Base-by-base conservation (phyloP, 78 protist genomes). In the Dictyostelium intermedium region DNA sequence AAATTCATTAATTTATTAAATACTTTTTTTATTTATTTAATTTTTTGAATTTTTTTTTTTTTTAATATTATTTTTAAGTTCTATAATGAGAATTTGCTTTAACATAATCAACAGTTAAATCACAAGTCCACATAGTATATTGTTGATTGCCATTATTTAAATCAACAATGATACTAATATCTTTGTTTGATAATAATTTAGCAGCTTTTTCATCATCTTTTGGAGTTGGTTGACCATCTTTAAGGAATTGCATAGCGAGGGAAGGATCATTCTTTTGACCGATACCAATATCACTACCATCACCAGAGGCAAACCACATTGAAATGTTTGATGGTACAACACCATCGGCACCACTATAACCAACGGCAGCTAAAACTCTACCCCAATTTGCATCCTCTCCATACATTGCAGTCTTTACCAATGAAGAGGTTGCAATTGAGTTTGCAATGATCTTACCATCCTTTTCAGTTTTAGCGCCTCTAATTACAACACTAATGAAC, bases 301-400 rank as follows among this genome's bases (percentile, higher is more conserved):
- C 50, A 13, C 94, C 94, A 35, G 41, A 27, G 0, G 94, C 66
- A 25, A 89, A 89, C 94, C 94, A 89, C 94, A 89, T 89, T 37
- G 82, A 89, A 1, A 96, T 95, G 7, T 84, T 85, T 43, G 34
- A 18, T n/a, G 91, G 92, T 50, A 43, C 61, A 32, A 92, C 25
- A 56, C 66, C 66, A 37, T 85, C 41, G 69, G 83, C 93, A 20
- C 97, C 97, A 76, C 95, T 82, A 92, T 91, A 91, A 23, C 97
- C 97, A 60, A 77, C 89, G 0, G 97, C 97, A 34, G 96, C 92
- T 30, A 96, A 82, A n/a, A 96, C 93, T 41, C 97, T 91, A 32
- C 97, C 97, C 96, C 96, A 91, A 73, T 96, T 96, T 84, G 96
- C 96, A 66, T 96, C 97, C 13, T 53, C 91, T 45, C 97, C 97